A percentile compares a stretch with the other conserved stretches of the same genome.
Conservation (phyloP, 371 early-diverging fungal genomes). For the Syncephalis fuscata region DNA sequence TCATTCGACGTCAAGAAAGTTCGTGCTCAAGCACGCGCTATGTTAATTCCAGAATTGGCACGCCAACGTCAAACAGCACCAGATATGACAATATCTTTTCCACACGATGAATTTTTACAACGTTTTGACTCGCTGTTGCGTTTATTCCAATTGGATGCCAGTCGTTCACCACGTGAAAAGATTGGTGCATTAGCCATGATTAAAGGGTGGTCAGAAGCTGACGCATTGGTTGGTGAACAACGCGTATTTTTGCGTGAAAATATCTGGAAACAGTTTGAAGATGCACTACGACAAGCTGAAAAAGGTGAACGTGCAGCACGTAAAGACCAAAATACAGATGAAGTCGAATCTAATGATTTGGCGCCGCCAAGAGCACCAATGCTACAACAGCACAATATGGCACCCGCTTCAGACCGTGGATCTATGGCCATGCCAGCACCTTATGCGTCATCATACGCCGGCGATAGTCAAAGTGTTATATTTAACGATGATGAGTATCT, state of each 20-base stretch:
- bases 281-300: conserved; percentile 51
- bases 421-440: neutral
- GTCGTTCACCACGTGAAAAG: conserved; percentile 16
- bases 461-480: no score
- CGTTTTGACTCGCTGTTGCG: conserved; percentile 26
- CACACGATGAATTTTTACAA: conserved; percentile 38
- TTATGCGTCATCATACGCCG: no score
- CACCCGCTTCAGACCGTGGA: neutral
- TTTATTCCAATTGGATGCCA: conserved; percentile 18
- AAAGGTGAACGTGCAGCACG: conserved; percentile 36
- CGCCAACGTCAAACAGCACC: conserved; percentile 18
- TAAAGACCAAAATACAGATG: conserved; percentile 20
- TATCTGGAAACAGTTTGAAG: conserved; percentile 65
- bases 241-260: conserved; percentile 50
- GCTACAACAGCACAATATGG: neutral
- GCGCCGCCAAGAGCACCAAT: no score
- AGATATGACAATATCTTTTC: conserved; percentile 44
- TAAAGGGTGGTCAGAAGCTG: conserved; percentile 17
- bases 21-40: conserved; percentile 45
- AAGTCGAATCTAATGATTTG: neutral
- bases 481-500: no score
- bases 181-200: conserved; percentile 21
- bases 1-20: conserved; percentile 12
- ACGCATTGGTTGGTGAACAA: conserved; percentile 24
- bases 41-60: conserved; percentile 49